These are phyloP conservation scores for Harringtonia lauricola DNA, from an alignment of 2,329 filamentous ascomycete genomes.

Conservation along the genomic window DNA sequence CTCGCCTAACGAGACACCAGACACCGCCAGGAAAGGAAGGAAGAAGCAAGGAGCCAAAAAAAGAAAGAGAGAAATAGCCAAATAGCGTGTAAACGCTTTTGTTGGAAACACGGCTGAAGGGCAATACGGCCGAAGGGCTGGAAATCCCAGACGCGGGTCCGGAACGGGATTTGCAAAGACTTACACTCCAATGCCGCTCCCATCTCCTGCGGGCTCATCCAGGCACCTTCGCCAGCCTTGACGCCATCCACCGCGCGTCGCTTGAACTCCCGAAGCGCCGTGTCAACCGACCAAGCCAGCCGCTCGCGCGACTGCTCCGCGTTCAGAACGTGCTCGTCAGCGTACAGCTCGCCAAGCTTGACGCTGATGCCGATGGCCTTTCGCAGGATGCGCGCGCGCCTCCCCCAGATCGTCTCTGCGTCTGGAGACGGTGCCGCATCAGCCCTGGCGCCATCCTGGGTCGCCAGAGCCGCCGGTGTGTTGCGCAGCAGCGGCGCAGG, in stretches of 20 bases:
- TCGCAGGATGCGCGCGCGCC: conserved; percentile 56
- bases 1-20: too few relatives aligned
- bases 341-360: conserved; percentile 78
- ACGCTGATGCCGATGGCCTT: conserved; percentile 67
- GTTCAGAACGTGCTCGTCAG: conserved; percentile 63
- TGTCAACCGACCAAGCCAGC: conserved; percentile 73
- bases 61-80: neutral
- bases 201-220: conserved; percentile 60
- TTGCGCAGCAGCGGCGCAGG: conserved; percentile 1
- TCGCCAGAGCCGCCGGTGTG: too few relatives aligned
- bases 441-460: neutral
- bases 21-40: conserved; percentile 1
- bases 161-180: conserved; percentile 2
- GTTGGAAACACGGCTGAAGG: too few relatives aligned
- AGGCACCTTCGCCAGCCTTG: conserved; percentile 58
- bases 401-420: conserved; percentile 40
- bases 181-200: conserved; percentile 63
- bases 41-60: neutral
- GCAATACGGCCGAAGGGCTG: too few relatives aligned
- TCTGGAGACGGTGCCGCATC: conserved; percentile 8
- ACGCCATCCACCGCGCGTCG: conserved; percentile 56
- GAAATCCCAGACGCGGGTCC: too few relatives aligned
- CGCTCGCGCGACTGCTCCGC: conserved; percentile 62
- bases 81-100: too few relatives aligned
- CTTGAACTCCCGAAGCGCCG: conserved; percentile 62